Base-by-base conservation (phyloP, 257 asterid species). In the Asclepias syriaca region DNA sequence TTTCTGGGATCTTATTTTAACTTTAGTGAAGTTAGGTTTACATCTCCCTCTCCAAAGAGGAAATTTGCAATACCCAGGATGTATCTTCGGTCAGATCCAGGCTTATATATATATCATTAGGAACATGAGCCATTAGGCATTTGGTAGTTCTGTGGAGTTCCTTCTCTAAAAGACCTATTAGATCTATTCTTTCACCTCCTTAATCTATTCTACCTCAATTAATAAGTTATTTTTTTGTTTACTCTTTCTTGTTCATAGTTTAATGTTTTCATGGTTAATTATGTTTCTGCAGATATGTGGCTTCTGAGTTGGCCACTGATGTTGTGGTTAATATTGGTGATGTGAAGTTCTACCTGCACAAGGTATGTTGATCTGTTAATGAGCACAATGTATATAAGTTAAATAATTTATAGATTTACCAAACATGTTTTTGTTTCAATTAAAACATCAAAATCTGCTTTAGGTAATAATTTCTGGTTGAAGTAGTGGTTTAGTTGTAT, bases 251-350 rank as follows among this genome's bases (percentile, higher is more conserved):
- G 39, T 64, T 58, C 50, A 64, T 19, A 14, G 15, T 16, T 2
- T 39, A 8, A 37, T 19, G n/a, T 18, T 37, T 37, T 64, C 50
- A 18, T 34, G 22, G 50, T 51, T 13, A 24, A 39, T 70, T 16
- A 34, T 65, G 43, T 22, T 37, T 70, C 34, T 81, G 81, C 96
- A 94, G 99, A 80, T 91, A 87, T 50, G 93, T 88, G 80, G 90
- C 97, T 69, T 80, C 91, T 57, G 99, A 94, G 79, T 81, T 94
- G 84, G 95, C 97, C 29, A 78, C 97, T 0, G 99, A 94, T 75
- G 80, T 94, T 24, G 74, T 86, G 22, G 72, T 94, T 69, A 82
- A 74, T 65, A 87, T 89, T 27, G 97, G 90, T 45, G 96, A 89
- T 22, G 85, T 76, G 46, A 91, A 83, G 85, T 94, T 89, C 85